phyloP scores from a whole-genome alignment of 805 yeast species.

The Myxozyma sirexii region DNA sequence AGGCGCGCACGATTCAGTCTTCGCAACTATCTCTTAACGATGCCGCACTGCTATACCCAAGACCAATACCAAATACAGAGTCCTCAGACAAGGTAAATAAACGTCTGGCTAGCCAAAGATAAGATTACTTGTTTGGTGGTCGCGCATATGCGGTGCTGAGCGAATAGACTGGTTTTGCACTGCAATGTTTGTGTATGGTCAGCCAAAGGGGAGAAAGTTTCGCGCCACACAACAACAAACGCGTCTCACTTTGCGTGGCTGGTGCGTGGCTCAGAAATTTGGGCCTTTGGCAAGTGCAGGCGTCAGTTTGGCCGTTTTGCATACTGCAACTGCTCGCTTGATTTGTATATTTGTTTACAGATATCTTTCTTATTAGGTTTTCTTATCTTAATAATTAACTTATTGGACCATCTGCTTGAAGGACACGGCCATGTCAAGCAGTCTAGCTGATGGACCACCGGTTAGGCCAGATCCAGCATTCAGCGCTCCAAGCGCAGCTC shows the following conservation, averaged over 20 bases:
- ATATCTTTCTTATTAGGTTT: no score
- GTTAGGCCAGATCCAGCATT: not conserved
- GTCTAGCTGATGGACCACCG: slow-evolving; percentile 4
- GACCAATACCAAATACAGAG: no score
- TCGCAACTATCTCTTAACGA: no score
- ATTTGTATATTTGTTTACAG: no score
- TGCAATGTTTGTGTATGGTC: slow-evolving; percentile 1
- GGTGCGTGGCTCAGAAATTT: not conserved
- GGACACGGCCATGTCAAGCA: not conserved
- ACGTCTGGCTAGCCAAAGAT: no score
- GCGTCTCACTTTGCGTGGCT: slow-evolving; percentile 5
- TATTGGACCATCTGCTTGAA: no score
- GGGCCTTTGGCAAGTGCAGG: not conserved
- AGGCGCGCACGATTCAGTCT: no score
- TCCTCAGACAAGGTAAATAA: no score
- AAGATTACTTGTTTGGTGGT: not conserved
- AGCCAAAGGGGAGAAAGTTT: not conserved
- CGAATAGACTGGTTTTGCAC: not conserved
- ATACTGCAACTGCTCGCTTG: no score
- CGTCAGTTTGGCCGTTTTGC: no score
- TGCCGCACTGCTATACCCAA: no score
- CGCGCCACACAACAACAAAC: slow-evolving; percentile 15
- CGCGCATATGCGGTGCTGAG: not conserved
- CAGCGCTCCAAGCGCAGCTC: not conserved
- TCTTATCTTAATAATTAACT: no score